phyloP scores from a whole-genome alignment of 371 early-diverging fungal genomes.

The Saksenaea oblongispora region DNA sequence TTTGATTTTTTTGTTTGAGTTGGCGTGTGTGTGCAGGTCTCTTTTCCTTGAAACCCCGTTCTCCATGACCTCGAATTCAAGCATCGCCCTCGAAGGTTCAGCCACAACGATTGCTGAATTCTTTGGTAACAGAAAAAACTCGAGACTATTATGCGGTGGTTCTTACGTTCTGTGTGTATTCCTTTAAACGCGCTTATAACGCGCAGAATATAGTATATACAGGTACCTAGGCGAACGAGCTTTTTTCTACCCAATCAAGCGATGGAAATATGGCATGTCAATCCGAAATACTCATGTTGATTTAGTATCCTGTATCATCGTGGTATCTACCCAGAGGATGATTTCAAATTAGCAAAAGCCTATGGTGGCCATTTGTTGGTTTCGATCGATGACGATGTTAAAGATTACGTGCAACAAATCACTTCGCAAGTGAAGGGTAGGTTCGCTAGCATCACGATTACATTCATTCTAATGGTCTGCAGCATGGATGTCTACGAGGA shows the following conservation, averaged over 20 bases:
- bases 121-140: constrained; percentile 17
- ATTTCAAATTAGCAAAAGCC: constrained; percentile 78
- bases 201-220: constrained; percentile 73
- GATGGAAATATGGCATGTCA: neutral
- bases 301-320: constrained; percentile 86
- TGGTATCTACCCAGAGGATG: constrained; percentile 85
- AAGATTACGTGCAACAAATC: constrained; percentile 73
- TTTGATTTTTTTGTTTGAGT: too few species aligned
- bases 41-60: neutral
- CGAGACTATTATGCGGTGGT: neutral
- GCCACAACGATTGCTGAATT: constrained; percentile 18
- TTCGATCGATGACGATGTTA: constrained; percentile 71
- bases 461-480: neutral
- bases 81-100: constrained; percentile 17
- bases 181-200: neutral
- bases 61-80: neutral
- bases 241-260: too few species aligned
- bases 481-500: constrained; percentile 74
- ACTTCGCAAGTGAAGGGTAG: constrained; percentile 76
- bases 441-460: neutral
- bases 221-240: constrained; percentile 63
- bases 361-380: constrained; percentile 82
- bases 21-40: too few species aligned
- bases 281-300: neutral
- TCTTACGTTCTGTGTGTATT: neutral